Base-by-base conservation (phyloP, 2,329 filamentous ascomycete genomes). In the Arthrobotrys sphaeroides region DNA sequence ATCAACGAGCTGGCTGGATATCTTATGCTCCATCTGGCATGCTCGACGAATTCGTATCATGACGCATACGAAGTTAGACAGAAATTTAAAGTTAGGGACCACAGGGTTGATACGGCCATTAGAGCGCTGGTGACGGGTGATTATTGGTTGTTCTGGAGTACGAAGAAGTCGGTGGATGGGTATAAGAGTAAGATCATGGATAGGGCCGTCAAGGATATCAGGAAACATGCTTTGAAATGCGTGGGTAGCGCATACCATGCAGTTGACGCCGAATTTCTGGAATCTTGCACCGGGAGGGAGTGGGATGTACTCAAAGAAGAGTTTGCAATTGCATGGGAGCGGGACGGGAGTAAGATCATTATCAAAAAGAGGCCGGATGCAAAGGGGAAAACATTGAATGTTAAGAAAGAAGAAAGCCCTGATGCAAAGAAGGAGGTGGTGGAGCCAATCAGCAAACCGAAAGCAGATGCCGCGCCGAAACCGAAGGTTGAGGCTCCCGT, bases 1-100 rank as follows among this genome's bases (percentile, higher is more conserved):
- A 83, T 93, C 2, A 88, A 90, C 55, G 95, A 98, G 80, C 90
- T 96, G 60, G 88, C 89, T 1, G 88, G 88, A 31, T 96, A 97
- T 80, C 86, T 93, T 24, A 89, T 97, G 55, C 87, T 99, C 24
- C 95, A 99, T 83, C 87, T 93, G 42, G 93, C 93, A 4, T 98
- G 95, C 81, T 89, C 95, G 22, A 89, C 94, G 78, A 86, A 88
- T 10, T 88, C 96, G 78, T 84, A 96, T 24, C 86, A 87, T 1
- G 88, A 90, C 65, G 95, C 94, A 0, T 92, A 90, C 80, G 85
- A 87, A 1, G 84, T 93, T 65, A 87, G 89, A 65, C 84, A 87
- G 60, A 81, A 83, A 22, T 91, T 91, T 82, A 82, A 82, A 5
- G 86, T 93, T 67, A 84, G 84, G 51, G 92, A 93, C 80, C 81